These are phyloP conservation scores for Albatrellus ellisii DNA, from an alignment of 768 basidiomycete species.

Conservation along the genomic window DNA sequence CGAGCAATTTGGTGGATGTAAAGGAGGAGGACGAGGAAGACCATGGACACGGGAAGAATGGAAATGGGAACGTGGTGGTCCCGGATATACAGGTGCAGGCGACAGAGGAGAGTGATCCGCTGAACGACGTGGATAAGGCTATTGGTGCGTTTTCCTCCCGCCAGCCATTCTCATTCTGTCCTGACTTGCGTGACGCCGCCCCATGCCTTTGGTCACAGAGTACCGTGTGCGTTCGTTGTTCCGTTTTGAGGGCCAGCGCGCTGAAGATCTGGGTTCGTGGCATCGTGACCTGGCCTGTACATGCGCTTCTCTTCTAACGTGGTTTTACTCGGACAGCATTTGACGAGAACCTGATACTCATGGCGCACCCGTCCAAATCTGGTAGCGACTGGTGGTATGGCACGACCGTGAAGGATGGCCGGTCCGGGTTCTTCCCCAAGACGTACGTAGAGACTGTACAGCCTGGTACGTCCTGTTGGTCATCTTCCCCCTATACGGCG, in stretches of 20 bases:
- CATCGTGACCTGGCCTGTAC: neutral
- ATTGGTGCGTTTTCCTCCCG: constrained; percentile 30
- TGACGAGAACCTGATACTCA: constrained; percentile 61
- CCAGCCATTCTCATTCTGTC: neutral
- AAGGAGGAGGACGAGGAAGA: constrained; percentile 47
- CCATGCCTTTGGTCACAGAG: constrained; percentile 29
- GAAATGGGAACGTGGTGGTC: constrained; percentile 17
- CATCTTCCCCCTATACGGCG: constrained; percentile 4
- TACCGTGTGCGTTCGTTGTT: constrained; percentile 72
- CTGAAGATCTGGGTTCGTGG: constrained; percentile 75
- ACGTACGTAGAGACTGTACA: constrained; percentile 71
- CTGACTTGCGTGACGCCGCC: neutral
- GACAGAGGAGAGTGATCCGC: constrained; percentile 32
- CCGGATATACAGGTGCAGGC: constrained; percentile 46
- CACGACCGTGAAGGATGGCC: constrained; percentile 45
- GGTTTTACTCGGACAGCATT: constrained; percentile 47
- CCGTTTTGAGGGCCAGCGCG: constrained; percentile 73
- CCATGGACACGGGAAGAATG: constrained; percentile 15
- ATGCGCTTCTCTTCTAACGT: constrained; percentile 4
- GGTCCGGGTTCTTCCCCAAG: constrained; percentile 81
- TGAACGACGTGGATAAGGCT: constrained; percentile 63
- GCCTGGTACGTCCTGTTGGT: constrained; percentile 34
- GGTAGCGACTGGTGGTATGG: constrained; percentile 94
- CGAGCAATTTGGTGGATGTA: constrained; percentile 36
- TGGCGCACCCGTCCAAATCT: constrained; percentile 76